Conservation (phyloP, 2,329 filamentous ascomycete genomes). For the Sporothrix pseudoabietina region DNA sequence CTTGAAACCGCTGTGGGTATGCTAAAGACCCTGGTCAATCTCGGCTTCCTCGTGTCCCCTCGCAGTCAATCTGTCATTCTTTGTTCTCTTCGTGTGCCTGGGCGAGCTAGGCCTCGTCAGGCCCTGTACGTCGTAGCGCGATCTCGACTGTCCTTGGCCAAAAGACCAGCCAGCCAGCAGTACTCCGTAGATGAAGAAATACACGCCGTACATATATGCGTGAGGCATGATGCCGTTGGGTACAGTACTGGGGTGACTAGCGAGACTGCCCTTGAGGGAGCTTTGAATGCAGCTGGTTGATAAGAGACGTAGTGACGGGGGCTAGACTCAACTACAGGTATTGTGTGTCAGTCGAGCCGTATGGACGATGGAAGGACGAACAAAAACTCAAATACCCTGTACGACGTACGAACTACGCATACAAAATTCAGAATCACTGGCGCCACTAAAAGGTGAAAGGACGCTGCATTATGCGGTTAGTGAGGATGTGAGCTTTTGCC, state of each 20-base stretch:
- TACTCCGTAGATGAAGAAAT: neutral
- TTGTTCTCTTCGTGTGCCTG: neutral
- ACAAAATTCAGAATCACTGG: neutral
- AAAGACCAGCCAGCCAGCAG: neutral
- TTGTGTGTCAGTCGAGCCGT: neutral
- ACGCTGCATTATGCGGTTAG: neutral
- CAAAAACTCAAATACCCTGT: neutral
- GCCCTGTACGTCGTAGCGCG: neutral
- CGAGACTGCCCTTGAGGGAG: no score
- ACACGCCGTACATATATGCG: neutral
- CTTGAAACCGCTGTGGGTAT: constrained; percentile 12
- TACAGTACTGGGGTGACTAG: neutral
- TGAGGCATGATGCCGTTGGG: neutral
- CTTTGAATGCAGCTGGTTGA: no score
- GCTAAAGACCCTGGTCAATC: neutral
- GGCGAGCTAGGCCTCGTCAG: neutral
- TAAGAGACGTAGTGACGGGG: neutral
- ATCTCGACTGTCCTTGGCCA: neutral
- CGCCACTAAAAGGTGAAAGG: neutral
- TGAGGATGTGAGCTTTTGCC: neutral
- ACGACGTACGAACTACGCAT: no score
- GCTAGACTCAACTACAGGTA: neutral
- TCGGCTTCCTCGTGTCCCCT: neutral
- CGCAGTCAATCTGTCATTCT: neutral
- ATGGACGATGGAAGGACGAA: neutral